A percentile compares a stretch with the other conserved stretches of the same genome.
These are phyloP conservation scores for Senecio squalidus DNA, from an alignment of 140 eudicot species.

Conservation along the genomic window DNA sequence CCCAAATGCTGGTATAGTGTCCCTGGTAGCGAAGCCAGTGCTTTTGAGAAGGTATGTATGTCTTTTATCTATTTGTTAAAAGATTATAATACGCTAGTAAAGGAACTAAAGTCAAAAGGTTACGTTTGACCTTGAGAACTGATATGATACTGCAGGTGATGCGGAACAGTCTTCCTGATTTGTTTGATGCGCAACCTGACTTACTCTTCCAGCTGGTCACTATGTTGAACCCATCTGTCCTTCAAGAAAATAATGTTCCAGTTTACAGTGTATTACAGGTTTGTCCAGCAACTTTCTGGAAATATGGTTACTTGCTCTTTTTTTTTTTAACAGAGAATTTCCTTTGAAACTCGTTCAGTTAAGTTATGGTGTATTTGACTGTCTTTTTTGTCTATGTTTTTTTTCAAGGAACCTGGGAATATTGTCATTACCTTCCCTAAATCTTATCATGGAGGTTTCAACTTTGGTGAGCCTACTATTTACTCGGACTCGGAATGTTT, in stretches of 20 bases:
- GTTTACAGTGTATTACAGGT: constrained; percentile 94
- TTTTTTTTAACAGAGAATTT: too few relatives aligned
- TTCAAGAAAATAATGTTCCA: constrained; percentile 79
- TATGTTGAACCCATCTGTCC: constrained; percentile 90
- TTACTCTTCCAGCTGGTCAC: constrained; percentile 95
- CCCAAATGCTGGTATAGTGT: constrained; percentile 99
- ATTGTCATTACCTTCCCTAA: constrained; percentile 93
- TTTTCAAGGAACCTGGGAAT: constrained; percentile 85
- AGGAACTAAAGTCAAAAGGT: constrained; percentile 5
- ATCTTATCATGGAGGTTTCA: constrained; percentile 99
- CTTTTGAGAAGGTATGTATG: constrained; percentile 83
- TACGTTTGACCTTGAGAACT: constrained; percentile 13
- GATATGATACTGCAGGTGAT: constrained; percentile 60
- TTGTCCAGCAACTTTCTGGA: constrained; percentile 6
- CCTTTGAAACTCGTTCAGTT: too few relatives aligned
- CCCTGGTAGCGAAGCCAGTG: constrained; percentile 89
- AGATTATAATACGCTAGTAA: not conserved
- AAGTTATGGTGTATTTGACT: too few relatives aligned
- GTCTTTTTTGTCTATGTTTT: not conserved
- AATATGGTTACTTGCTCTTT: not conserved
- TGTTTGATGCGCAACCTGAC: constrained; percentile 96
- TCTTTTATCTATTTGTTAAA: not conserved
- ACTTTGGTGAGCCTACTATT: constrained; percentile 61
- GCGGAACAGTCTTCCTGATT: constrained; percentile 86
- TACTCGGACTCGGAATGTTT: not conserved